Base-by-base conservation (phyloP, 78 protist genomes). In the Dictyostelium capitatum region DNA sequence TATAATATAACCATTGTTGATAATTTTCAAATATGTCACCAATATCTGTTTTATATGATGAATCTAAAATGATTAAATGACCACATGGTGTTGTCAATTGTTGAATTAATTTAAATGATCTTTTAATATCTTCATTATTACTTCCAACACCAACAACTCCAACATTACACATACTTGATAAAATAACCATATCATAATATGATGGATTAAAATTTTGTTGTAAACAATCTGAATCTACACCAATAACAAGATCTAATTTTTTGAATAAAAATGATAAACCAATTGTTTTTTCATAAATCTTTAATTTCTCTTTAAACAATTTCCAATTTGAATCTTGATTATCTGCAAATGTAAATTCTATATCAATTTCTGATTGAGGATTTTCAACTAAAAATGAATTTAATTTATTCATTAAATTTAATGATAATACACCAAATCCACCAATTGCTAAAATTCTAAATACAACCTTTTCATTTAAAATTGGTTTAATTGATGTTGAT, bases 261-360 rank as follows among this genome's bases (percentile, higher is more conserved):
- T n/a, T n/a, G n/a, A n/a, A n/a, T n/a, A n/a, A n/a, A n/a, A n/a
- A n/a, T n/a, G n/a, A n/a, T n/a, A 23, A 50, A 37, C 46, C 30
- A 53, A 53, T 37, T 51, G 37, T n/a, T n/a, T n/a, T n/a, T n/a
- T n/a, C n/a, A n/a, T n/a, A n/a, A n/a, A n/a, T n/a, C n/a, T n/a
- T n/a, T 12, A 64, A 25, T 64, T 64, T 64, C 41, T 64, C 72
- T 64, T 64, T 64, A 28, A 64, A 11, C 0, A 82, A 28, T 28
- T 50, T 48, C n/a, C n/a, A n/a, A n/a, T n/a, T n/a, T 2, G 32
- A 7, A 37, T 74, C 53, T 41, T 74, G 51, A 0, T 50, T 53
- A 70, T 82, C 90, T 11, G 90, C 70, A 28, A 65, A 82, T 28
- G 89, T 82, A 5, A 47, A 82, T 25, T 69, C 89, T 0, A 82